Conservation (phyloP, 2,329 filamentous ascomycete genomes). For the Metarhizium anisopliae region DNA sequence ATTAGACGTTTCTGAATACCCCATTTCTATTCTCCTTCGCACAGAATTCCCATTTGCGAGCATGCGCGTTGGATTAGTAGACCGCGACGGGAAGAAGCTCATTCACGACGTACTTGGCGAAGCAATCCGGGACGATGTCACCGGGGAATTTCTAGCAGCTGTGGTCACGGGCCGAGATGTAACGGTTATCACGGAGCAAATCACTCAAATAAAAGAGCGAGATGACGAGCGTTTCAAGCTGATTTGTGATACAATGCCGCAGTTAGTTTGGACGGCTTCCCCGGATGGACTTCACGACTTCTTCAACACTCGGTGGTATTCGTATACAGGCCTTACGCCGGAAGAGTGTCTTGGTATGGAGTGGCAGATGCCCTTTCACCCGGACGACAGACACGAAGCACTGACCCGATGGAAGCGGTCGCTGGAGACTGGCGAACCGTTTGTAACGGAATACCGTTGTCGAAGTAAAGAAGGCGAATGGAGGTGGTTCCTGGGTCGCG, state of each 20-base stretch:
- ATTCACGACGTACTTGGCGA: constrained; percentile 61
- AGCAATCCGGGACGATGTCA: constrained; percentile 55
- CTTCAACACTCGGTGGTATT: constrained; percentile 69
- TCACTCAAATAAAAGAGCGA: constrained; percentile 58
- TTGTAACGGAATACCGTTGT: constrained; percentile 63
- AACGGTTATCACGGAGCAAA: constrained; percentile 59
- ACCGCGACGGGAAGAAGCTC: constrained; percentile 40
- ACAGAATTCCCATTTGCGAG: constrained; percentile 51
- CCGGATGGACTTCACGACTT: constrained; percentile 61
- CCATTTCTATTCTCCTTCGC: constrained; percentile 54
- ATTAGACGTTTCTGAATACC: constrained; percentile 52
- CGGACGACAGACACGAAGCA: constrained; percentile 56
- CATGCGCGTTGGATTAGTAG: constrained; percentile 54
- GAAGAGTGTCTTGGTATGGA: constrained; percentile 53
- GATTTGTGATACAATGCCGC: constrained; percentile 66
- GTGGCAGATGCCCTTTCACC: constrained; percentile 59
- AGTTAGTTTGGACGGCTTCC: constrained; percentile 65
- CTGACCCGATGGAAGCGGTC: constrained; percentile 50
- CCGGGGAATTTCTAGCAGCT: constrained; percentile 64
- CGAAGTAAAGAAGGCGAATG: constrained; percentile 58
- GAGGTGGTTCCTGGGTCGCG: constrained; percentile 71
- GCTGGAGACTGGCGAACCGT: constrained; percentile 58
- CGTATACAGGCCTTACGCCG: constrained; percentile 61
- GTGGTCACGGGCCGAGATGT: constrained; percentile 66
- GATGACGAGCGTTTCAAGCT: constrained; percentile 67